Evolutionary conservation across 108 stramenopile species (phyloP).

Genomic region (Skeletonema marinoi): DNA sequence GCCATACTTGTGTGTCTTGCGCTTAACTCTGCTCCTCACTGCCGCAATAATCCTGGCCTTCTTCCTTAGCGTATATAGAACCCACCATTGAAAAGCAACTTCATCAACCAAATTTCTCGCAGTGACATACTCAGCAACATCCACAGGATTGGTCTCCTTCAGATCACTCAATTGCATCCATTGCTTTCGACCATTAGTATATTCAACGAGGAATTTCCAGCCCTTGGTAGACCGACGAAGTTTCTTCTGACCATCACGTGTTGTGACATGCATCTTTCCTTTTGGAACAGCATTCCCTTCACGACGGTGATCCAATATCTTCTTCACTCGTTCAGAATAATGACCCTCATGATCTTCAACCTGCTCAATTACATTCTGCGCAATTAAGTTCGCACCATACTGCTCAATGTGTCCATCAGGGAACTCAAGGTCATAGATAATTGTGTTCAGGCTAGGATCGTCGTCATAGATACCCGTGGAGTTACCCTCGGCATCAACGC

Average conservation of each 20-base stretch:
- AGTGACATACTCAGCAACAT: too few species aligned
- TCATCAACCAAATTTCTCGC: too few species aligned
- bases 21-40: too few species aligned
- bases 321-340: neutral
- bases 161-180: too few species aligned
- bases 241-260: neutral
- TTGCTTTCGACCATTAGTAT: too few species aligned
- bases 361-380: constrained; percentile 41
- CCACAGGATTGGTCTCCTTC: too few species aligned
- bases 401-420: constrained; percentile 14
- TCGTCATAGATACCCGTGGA: constrained; percentile 12
- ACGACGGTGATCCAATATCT: constrained; percentile 16
- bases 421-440: constrained; percentile 13
- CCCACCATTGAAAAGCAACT: too few species aligned
- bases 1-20: too few species aligned
- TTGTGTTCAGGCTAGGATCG: constrained; percentile 18
- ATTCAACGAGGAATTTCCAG: constrained; percentile 33
- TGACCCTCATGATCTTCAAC: constrained; percentile 34
- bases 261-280: neutral
- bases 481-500: neutral
- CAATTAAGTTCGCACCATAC: constrained; percentile 57
- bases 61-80: too few species aligned
- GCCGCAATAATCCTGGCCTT: too few species aligned
- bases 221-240: constrained; percentile 43
- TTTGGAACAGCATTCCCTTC: constrained; percentile 4